Conservation (phyloP, 2,329 filamentous ascomycete genomes). For the Zopfia rhizophila region DNA sequence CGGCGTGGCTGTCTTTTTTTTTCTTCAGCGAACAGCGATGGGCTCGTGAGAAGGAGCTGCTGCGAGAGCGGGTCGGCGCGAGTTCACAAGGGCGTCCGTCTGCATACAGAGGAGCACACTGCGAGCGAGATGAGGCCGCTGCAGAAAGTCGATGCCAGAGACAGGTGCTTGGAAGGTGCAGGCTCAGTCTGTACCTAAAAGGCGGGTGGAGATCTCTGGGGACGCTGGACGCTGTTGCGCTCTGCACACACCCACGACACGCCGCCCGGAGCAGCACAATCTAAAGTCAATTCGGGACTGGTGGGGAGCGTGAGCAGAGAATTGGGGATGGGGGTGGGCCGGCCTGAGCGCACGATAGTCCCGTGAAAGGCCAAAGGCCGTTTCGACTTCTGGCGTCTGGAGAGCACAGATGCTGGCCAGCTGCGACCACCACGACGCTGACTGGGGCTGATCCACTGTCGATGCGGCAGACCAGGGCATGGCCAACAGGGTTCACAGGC, state of each 20-base stretch:
- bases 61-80: constrained; percentile 50
- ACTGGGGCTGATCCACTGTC: constrained; percentile 46
- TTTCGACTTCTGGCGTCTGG: constrained; percentile 34
- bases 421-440: constrained; percentile 35
- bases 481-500: constrained; percentile 23
- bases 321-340: constrained; percentile 38
- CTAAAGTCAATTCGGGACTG: constrained; percentile 49
- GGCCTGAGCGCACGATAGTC: constrained; percentile 38
- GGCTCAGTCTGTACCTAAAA: constrained; percentile 38
- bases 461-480: constrained; percentile 35
- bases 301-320: constrained; percentile 38
- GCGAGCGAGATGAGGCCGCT: constrained; percentile 23
- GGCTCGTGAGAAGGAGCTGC: constrained; percentile 24
- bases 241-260: constrained; percentile 36
- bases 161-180: constrained; percentile 31
- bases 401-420: constrained; percentile 35
- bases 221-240: constrained; percentile 22
- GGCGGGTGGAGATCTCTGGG: constrained; percentile 50
- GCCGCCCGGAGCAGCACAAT: constrained; percentile 48
- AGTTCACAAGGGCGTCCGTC: constrained; percentile 41
- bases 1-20: constrained; percentile 8
- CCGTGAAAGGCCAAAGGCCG: constrained; percentile 36
- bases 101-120: constrained; percentile 12
- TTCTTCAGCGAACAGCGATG: constrained; percentile 30
- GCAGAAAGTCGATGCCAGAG: constrained; percentile 27